Evolutionary conservation across 2,329 filamentous ascomycete genomes (phyloP), one percentile per base, ranked within the genome.

Genomic region (Triangularia setosa): DNA sequence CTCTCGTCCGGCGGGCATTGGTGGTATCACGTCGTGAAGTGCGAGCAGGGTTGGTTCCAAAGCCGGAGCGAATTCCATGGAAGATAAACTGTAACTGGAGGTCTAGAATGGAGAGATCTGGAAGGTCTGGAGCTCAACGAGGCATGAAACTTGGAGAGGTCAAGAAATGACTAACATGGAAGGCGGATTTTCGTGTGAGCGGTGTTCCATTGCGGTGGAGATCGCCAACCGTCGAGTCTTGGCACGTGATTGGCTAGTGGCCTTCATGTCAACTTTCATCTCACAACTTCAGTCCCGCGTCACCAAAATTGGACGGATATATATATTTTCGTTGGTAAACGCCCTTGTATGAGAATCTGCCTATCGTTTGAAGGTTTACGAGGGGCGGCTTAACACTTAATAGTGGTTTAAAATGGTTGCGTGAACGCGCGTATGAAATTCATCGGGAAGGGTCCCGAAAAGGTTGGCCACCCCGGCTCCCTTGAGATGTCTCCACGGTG

Each of bases 391-490:
- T 12, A 33, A 4, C 30, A 33, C 11, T 12, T 33, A 12, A 33
- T 12, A 3, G 11, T 3, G 11, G 2, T 33, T 3, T 48, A 48
- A 9, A 33, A 14, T 9, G 11, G 30, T 33, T 33, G 30, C 40
- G 4, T 21, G 52, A 55, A 55, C 52, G 6, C 52, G 21, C 52
- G 12, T 55, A 53, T 25, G 23, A 11, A 55, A 23, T 27, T 24
- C 23, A 23, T 55, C 52, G 23, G 52, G 21, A 24, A 55, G 23
- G n/a, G 23, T 55, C 35, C 58, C 58, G 58, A 53, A 48, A 44
- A 60, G 40, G 58, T 9, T 55, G 58, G 35, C 30, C 58, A 18
- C 58, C 58, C 58, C 58, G 58, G 58, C n/a, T 56, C 18, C 24
- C 24, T 16, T 48, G 30, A 28, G 23, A n/a, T n/a, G 7, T 33